These are phyloP conservation scores for Debaryomycetaceae sp. DNA, from an alignment of 1,139 yeast species.

Conservation along the genomic window DNA sequence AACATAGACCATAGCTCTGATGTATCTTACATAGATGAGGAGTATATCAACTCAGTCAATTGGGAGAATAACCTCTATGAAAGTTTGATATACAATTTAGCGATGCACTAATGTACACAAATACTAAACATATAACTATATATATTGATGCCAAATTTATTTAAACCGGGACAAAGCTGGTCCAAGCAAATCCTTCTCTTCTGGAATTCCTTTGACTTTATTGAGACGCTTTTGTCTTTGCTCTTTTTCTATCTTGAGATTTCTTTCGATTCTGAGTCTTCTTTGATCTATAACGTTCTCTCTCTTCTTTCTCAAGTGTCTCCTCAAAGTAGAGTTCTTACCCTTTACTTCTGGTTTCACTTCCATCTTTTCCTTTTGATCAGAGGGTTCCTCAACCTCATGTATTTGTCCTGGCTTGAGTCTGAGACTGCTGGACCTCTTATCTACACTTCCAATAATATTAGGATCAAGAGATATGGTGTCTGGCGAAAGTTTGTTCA, in stretches of 20 bases:
- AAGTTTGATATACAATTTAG: slow-evolving; percentile 11
- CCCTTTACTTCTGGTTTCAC: slow-evolving; percentile 67
- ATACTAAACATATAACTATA: slow-evolving; percentile 5
- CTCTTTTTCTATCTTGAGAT: slow-evolving; percentile 70
- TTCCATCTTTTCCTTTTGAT: slow-evolving; percentile 33
- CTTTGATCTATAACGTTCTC: slow-evolving; percentile 88
- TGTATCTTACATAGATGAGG: slow-evolving; percentile 11
- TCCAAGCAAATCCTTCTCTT: slow-evolving; percentile 50
- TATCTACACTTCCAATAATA: slow-evolving; percentile 81
- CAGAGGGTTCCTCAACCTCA: slow-evolving; percentile 39
- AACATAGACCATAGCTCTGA: slow-evolving; percentile 1
- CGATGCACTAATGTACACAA: slow-evolving; percentile 3
- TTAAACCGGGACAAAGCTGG: slow-evolving; percentile 59
- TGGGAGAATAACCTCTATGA: slow-evolving; percentile 24
- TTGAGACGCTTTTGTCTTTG: slow-evolving; percentile 58
- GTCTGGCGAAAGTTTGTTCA: slow-evolving; percentile 90
- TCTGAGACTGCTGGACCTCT: slow-evolving; percentile 60
- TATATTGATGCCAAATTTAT: slow-evolving; percentile 11
- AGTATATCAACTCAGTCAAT: slow-evolving; percentile 14
- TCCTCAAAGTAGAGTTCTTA: slow-evolving; percentile 80
- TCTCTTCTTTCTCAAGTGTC: slow-evolving; percentile 78
- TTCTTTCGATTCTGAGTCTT: slow-evolving; percentile 74
- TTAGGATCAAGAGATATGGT: slow-evolving; percentile 89
- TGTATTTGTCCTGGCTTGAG: slow-evolving; percentile 59
- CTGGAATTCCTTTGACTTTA: slow-evolving; percentile 50